These are phyloP conservation scores for Hymenoscyphus fraxineus DNA, from an alignment of 2,329 filamentous ascomycete species.

Conservation along the genomic window DNA sequence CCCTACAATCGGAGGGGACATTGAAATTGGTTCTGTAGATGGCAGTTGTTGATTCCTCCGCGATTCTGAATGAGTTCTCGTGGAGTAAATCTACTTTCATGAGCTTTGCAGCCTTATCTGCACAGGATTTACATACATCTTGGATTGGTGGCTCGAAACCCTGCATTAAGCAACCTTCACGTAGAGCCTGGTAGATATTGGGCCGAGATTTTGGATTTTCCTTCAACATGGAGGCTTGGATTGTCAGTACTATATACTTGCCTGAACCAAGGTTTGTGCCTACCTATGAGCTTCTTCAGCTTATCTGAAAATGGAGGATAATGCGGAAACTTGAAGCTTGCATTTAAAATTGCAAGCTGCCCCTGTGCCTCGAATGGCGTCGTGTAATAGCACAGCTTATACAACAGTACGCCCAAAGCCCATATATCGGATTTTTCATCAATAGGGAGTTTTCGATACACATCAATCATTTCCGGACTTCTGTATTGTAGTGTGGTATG, in stretches of 20 bases:
- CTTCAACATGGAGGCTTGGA: slow-evolving; percentile 77
- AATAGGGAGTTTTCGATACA: slow-evolving; percentile 92
- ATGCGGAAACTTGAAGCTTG: slow-evolving; percentile 84
- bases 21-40: slow-evolving; percentile 47
- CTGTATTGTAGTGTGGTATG: slow-evolving; percentile 97
- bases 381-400: slow-evolving; percentile 99
- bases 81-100: slow-evolving; percentile 63
- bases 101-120: slow-evolving; percentile 10
- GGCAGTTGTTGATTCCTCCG: slow-evolving; percentile 57
- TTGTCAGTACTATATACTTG: slow-evolving; percentile 17
- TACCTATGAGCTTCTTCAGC: slow-evolving; percentile 86
- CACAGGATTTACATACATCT: slow-evolving; percentile 61
- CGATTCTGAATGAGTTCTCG: slow-evolving; percentile 60
- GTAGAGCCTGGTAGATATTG: slow-evolving; percentile 90
- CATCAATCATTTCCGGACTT: slow-evolving; percentile 98
- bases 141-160: slow-evolving; percentile 81
- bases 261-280: slow-evolving; percentile 28
- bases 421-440: slow-evolving; percentile 98
- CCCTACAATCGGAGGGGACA: slow-evolving; percentile 62
- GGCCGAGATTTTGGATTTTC: slow-evolving; percentile 74
- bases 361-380: slow-evolving; percentile 98
- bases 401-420: slow-evolving; percentile 90
- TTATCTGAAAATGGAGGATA: slow-evolving; percentile 88
- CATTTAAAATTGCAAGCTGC: slow-evolving; percentile 94
- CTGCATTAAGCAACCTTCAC: slow-evolving; percentile 84